Percentiles rank a stretch among this genome's conserved stretches.
phyloP scores from a whole-genome alignment of 495 filamentous ascomycete species.

The Parathielavia hyrcaniae region DNA sequence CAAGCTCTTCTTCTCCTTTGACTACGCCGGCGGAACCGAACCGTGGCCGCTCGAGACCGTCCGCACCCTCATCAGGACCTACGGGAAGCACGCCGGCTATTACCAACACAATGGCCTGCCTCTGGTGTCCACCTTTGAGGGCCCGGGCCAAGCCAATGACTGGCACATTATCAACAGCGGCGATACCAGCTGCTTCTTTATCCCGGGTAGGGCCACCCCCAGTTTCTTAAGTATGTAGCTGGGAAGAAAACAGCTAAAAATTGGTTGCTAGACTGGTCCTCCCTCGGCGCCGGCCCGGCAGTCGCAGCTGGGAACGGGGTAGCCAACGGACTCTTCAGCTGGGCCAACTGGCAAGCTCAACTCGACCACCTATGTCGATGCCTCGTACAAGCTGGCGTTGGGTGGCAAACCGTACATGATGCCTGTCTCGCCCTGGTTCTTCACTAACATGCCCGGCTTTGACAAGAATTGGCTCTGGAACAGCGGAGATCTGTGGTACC shows the following conservation, averaged over 20 bases:
- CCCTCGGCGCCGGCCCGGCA: too few species aligned
- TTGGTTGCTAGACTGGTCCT: too few species aligned
- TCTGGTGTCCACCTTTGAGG: constrained; percentile 33
- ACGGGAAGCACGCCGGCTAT: constrained; percentile 26
- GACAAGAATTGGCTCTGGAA: constrained; percentile 68
- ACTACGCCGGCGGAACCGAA: constrained; percentile 31
- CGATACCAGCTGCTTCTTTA: constrained; percentile 28
- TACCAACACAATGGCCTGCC: constrained; percentile 25
- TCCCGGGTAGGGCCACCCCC: constrained; percentile 26
- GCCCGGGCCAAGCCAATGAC: constrained; percentile 19
- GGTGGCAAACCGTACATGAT: constrained; percentile 34
- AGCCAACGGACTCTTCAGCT: constrained; percentile 35
- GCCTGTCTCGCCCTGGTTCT: constrained; percentile 67
- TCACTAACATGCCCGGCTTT: constrained; percentile 52
- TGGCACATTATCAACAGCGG: constrained; percentile 31
- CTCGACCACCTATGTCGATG: constrained; percentile 39
- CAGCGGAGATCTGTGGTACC: constrained; percentile 59
- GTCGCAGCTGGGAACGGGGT: too few species aligned
- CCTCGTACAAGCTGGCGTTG: constrained; percentile 26
- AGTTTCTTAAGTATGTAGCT: too few species aligned
- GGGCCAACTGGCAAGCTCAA: constrained; percentile 42
- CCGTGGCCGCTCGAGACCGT: constrained; percentile 23
- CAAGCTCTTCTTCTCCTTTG: constrained; percentile 42
- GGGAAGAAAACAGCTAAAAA: too few species aligned
- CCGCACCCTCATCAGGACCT: constrained; percentile 25